Conservation (phyloP, 108 stramenopile species). For the Cyclotella cryptica region DNA sequence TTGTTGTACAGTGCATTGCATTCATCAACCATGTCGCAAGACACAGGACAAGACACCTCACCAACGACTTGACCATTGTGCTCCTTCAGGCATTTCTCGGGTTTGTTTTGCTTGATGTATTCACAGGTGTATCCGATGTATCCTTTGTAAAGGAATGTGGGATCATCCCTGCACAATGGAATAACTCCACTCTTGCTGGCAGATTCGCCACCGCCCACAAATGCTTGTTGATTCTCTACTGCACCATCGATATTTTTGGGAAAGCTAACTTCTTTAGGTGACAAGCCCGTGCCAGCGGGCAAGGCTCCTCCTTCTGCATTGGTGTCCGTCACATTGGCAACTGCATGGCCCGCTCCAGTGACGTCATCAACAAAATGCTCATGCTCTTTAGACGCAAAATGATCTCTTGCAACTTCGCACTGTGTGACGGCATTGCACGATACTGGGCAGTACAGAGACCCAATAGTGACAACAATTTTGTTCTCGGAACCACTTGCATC, state of each 20-base stretch:
- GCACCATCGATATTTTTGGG: neutral
- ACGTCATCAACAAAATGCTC: neutral
- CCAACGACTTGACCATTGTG: constrained; percentile 36
- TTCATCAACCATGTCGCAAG: constrained; percentile 29
- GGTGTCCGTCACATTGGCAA: neutral
- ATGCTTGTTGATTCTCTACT: neutral
- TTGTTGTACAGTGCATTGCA: constrained; percentile 6
- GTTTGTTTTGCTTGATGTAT: constrained; percentile 34
- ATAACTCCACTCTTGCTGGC: too few species aligned
- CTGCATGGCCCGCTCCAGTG: neutral
- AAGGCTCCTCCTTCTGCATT: neutral
- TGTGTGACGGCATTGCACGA: constrained; percentile 13
- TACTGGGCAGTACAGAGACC: constrained; percentile 20
- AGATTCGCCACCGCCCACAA: too few species aligned
- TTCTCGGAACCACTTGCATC: neutral
- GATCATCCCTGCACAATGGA: constrained; percentile 27
- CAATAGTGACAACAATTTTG: constrained; percentile 4
- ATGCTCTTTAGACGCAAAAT: neutral
- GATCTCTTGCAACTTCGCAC: constrained; percentile 15
- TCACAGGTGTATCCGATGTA: constrained; percentile 33
- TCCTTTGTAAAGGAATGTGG: constrained; percentile 34
- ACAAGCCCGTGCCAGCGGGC: too few species aligned
- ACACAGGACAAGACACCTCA: constrained; percentile 27
- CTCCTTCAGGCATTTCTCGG: constrained; percentile 35
- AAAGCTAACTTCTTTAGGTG: too few species aligned